These are phyloP conservation scores for Sisymbrium altissimum DNA, from an alignment of 345 rosid species.

Conservation along the genomic window DNA sequence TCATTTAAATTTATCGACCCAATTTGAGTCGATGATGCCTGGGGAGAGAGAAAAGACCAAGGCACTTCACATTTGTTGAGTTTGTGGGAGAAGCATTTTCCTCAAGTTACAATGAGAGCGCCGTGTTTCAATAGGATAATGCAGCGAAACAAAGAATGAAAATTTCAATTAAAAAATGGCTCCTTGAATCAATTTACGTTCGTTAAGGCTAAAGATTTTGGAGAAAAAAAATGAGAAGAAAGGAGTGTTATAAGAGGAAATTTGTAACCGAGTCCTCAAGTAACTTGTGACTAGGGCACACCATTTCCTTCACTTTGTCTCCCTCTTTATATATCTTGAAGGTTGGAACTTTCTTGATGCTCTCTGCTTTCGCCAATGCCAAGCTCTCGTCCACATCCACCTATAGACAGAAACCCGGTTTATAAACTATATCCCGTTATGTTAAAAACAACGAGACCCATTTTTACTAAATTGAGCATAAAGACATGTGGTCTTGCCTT, in stretches of 20 bases:
- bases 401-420: slow-evolving; percentile 28
- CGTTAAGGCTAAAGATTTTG: slow-evolving; percentile 4
- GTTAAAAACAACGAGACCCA: background rate
- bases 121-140: background rate
- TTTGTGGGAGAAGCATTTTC: background rate
- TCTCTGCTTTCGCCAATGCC: slow-evolving; percentile 58
- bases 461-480: slow-evolving; percentile 21
- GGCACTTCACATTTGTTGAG: background rate
- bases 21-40: background rate
- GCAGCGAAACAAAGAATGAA: background rate
- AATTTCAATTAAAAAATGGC: slow-evolving; percentile 2
- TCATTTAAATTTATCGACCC: background rate
- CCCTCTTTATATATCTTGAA: slow-evolving; percentile 75
- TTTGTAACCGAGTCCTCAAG: slow-evolving; percentile 64
- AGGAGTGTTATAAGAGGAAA: slow-evolving; percentile 39
- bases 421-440: background rate
- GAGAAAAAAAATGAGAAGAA: background rate
- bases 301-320: slow-evolving; percentile 66
- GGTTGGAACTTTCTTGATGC: slow-evolving; percentile 68
- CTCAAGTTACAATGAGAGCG: background rate
- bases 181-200: slow-evolving; percentile 17
- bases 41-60: background rate
- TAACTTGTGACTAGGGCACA: slow-evolving; percentile 61
- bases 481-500: slow-evolving; percentile 33
- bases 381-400: slow-evolving; percentile 66